phyloP scores from a whole-genome alignment of 1,284 basidiomycete genomes.

The Xerocomus amazonicus region DNA sequence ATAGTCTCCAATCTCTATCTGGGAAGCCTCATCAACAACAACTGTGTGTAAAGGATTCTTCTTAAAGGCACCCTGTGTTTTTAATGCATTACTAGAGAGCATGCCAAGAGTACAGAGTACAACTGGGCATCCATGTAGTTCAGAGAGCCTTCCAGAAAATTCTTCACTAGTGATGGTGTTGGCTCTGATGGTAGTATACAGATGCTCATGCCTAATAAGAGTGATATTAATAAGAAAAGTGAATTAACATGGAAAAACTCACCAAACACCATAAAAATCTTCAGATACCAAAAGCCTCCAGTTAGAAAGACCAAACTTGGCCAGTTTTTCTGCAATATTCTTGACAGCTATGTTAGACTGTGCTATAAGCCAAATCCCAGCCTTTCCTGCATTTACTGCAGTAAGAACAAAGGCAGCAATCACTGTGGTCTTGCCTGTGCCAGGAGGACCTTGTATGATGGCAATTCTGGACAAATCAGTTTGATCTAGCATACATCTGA shows the following conservation, averaged over 20 bases:
- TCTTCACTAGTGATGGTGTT: conserved; percentile 37
- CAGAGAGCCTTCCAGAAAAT: conserved; percentile 25
- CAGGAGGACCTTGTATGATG: conserved; percentile 49
- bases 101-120: conserved; percentile 63
- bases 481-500: conserved; percentile 27
- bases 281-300: conserved; percentile 48
- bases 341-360: conserved; percentile 55
- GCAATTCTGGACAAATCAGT: conserved; percentile 25
- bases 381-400: conserved; percentile 26
- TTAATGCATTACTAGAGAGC: conserved; percentile 49
- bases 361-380: conserved; percentile 49
- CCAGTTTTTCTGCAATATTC: conserved; percentile 54
- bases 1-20: conserved; percentile 44
- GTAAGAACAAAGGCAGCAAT: conserved; percentile 46
- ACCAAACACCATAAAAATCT: conserved; percentile 48
- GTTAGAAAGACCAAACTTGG: conserved; percentile 33
- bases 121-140: conserved; percentile 27
- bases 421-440: conserved; percentile 44
- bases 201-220: conserved; percentile 46
- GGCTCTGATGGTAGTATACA: conserved; percentile 37
- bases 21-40: conserved; percentile 48
- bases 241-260: conserved; percentile 13
- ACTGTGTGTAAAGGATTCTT: conserved; percentile 35
- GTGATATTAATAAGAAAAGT: conserved; percentile 1
- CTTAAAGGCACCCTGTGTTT: conserved; percentile 25